phyloP scores from a whole-genome alignment of 108 stramenopile genomes.

The Hondaea fermentalgiana region DNA sequence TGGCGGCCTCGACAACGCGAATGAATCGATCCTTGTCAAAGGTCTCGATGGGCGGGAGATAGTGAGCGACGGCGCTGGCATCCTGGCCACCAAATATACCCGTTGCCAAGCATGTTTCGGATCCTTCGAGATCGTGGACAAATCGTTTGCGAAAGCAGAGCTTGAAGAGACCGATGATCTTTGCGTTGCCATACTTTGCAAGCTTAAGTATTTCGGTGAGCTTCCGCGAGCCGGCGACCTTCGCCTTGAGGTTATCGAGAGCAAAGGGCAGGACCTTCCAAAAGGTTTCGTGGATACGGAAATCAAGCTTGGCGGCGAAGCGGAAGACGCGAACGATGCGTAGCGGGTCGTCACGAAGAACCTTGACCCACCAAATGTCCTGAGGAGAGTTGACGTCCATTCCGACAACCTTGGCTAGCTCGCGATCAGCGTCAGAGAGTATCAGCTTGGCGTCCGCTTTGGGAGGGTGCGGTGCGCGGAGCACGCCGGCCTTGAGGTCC shows the following conservation, averaged over 20 bases:
- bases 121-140: not conserved
- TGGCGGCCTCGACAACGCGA: not conserved
- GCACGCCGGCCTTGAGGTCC: not conserved
- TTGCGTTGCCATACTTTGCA: not conserved
- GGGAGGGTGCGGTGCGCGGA: not conserved
- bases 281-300: not conserved
- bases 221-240: constrained; percentile 2
- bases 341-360: constrained; percentile 12
- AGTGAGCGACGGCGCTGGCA: not conserved
- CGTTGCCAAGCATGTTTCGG: not conserved
- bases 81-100: not conserved
- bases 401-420: not conserved
- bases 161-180: not conserved
- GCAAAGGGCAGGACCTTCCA: constrained; percentile 16
- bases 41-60: not conserved
- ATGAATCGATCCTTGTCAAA: not conserved
- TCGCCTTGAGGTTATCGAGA: not conserved
- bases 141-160: not conserved
- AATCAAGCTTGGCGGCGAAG: constrained; percentile 9
- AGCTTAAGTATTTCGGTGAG: constrained; percentile 7
- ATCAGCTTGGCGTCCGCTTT: not conserved
- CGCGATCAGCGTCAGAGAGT: not conserved
- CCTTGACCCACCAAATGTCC: not conserved
- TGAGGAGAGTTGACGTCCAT: not conserved
- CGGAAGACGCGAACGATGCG: constrained; percentile 1